Evolutionary conservation across 371 early-diverging fungal genomes (phyloP).

Genomic region (Syncephalastrum racemosum): DNA sequence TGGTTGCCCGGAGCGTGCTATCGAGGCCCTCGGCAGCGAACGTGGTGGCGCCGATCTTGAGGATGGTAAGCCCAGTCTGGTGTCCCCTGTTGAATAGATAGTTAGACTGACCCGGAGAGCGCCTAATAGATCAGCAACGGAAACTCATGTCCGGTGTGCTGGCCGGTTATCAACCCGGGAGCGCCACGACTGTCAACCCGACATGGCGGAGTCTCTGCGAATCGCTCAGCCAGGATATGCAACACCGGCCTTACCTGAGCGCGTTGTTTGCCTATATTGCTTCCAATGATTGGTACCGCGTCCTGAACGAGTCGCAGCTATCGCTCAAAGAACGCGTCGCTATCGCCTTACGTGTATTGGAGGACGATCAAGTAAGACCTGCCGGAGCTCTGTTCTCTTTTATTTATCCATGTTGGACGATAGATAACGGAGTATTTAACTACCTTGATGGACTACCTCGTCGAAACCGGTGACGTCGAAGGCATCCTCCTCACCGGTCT

Average conservation of each 20-base stretch:
- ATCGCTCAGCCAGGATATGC: slow-evolving; percentile 60
- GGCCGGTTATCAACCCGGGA: slow-evolving; percentile 55
- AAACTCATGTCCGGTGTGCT: slow-evolving; percentile 79
- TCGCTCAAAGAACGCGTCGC: slow-evolving; percentile 74
- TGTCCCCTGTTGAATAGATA: too few relatives aligned
- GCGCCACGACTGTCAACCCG: slow-evolving; percentile 27
- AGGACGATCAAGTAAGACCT: slow-evolving; percentile 63
- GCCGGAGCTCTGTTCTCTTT: too few relatives aligned
- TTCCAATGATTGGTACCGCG: slow-evolving; percentile 71
- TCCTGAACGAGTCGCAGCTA: slow-evolving; percentile 61
- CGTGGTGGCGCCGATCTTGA: slow-evolving; percentile 13
- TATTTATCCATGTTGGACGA: neutral
- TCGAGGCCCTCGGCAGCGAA: slow-evolving; percentile 62
- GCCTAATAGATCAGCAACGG: slow-evolving; percentile 66
- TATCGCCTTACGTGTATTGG: slow-evolving; percentile 74
- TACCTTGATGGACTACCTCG: slow-evolving; percentile 43
- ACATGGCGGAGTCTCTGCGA: slow-evolving; percentile 69
- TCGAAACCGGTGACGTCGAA: slow-evolving; percentile 65
- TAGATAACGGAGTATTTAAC: slow-evolving; percentile 59
- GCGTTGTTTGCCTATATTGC: slow-evolving; percentile 81
- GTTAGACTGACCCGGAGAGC: neutral
- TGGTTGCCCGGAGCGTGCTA: slow-evolving; percentile 70
- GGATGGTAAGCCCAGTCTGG: neutral
- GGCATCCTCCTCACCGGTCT: slow-evolving; percentile 80
- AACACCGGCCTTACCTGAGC: slow-evolving; percentile 68